phyloP scores from a whole-genome alignment of 371 early-diverging fungal genomes.

The Zopfochytrium polystomum region DNA sequence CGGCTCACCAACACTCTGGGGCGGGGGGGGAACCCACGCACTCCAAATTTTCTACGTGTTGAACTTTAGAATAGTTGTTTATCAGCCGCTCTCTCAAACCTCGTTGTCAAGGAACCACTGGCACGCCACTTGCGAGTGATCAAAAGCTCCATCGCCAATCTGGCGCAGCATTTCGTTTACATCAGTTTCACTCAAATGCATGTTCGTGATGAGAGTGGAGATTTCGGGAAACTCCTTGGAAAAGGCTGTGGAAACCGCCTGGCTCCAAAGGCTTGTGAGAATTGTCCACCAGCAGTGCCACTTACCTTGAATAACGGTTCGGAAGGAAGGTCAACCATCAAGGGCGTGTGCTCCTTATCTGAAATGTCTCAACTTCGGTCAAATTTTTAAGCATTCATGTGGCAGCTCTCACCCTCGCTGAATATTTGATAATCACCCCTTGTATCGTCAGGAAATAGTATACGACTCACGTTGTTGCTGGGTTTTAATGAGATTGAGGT shows the following conservation, averaged over 20 bases:
- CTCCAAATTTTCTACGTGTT: slow-evolving; percentile 14
- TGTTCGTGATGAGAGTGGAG: slow-evolving; percentile 1
- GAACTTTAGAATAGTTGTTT: too few relatives aligned
- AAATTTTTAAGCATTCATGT: too few relatives aligned
- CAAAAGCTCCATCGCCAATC: neutral
- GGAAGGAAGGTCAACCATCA: slow-evolving; percentile 19
- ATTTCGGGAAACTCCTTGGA: slow-evolving; percentile 21
- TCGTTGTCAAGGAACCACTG: slow-evolving; percentile 15
- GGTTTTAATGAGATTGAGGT: too few relatives aligned
- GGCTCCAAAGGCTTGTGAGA: neutral
- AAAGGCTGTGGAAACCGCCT: slow-evolving; percentile 11
- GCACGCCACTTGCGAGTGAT: slow-evolving; percentile 14
- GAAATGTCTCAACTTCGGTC: too few relatives aligned
- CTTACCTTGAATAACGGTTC: slow-evolving; percentile 20
- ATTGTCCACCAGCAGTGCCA: neutral
- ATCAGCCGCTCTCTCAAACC: too few relatives aligned
- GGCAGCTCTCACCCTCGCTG: too few relatives aligned
- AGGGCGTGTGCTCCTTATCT: slow-evolving; percentile 6
- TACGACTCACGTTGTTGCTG: too few relatives aligned
- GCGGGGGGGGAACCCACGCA: slow-evolving; percentile 17
- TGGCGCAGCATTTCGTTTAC: slow-evolving; percentile 17
- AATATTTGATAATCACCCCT: too few relatives aligned
- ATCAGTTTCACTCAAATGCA: slow-evolving; percentile 8
- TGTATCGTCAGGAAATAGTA: too few relatives aligned
- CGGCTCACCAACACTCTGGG: too few relatives aligned